Conservation (phyloP, 768 basidiomycete genomes). For the Russula foetens region DNA sequence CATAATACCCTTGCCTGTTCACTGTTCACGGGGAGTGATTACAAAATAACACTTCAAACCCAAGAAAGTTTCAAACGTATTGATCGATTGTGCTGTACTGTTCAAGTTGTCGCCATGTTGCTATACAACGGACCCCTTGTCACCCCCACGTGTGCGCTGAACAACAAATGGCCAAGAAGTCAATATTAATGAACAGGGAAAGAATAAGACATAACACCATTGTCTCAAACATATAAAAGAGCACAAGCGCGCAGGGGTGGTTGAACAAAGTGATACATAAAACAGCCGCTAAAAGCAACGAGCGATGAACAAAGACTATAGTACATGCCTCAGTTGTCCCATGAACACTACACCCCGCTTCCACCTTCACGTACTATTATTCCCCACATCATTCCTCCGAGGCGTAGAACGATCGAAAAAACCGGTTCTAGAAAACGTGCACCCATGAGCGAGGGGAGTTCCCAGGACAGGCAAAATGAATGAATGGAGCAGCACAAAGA, state of each 20-base stretch:
- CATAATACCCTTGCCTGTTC: not conserved
- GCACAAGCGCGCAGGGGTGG: not conserved
- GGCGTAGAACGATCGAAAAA: constrained; percentile 8
- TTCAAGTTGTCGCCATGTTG: no score
- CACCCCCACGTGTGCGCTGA: no score
- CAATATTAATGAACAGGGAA: not conserved
- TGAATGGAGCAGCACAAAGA: not conserved
- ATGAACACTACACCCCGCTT: no score
- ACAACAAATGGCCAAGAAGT: no score
- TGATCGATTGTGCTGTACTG: no score
- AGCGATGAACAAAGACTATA: no score
- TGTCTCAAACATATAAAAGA: not conserved
- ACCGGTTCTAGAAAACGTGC: not conserved
- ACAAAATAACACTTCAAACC: no score
- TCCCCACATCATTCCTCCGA: not conserved
- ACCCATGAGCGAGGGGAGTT: not conserved
- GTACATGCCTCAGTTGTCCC: no score
- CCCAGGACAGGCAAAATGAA: not conserved
- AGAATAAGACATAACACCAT: not conserved
- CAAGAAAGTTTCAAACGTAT: no score
- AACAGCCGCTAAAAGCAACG: not conserved
- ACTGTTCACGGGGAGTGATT: not conserved
- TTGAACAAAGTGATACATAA: not conserved
- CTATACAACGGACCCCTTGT: no score
- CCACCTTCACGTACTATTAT: not conserved